A percentile compares a stretch with the other conserved stretches of the same genome.
These are phyloP conservation scores for Fomitopsis serialis DNA, from an alignment of 768 basidiomycete species.

Conservation along the genomic window DNA sequence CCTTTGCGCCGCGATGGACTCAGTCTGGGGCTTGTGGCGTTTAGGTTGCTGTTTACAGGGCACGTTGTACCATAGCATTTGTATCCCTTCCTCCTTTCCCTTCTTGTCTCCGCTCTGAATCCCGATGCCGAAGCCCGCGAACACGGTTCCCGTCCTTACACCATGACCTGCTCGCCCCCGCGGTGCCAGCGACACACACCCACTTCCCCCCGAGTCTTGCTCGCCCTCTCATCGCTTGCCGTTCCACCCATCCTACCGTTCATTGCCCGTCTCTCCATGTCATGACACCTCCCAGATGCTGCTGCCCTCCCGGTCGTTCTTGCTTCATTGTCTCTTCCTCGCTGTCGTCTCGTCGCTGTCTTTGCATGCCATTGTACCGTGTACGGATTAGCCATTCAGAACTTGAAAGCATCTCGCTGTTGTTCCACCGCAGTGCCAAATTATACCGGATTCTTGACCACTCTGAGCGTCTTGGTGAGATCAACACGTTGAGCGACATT, in stretches of 20 bases:
- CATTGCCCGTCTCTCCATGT: neutral
- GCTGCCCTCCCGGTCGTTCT: neutral
- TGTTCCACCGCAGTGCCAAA: neutral
- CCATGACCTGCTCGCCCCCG: no score
- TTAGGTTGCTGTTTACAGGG: neutral
- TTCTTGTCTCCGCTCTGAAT: no score
- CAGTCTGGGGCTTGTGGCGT: neutral
- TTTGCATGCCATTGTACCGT: neutral
- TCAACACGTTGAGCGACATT: no score
- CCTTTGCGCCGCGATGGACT: neutral
- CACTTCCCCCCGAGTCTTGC: no score
- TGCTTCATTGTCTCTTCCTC: no score
- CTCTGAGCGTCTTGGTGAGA: no score
- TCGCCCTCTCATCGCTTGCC: no score
- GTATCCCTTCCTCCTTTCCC: neutral
- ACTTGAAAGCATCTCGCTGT: neutral
- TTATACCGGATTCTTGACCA: no score
- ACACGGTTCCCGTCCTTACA: no score
- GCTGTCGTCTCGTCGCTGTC: neutral
- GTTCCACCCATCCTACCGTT: neutral
- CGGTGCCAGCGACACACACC: no score
- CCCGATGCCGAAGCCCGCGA: no score
- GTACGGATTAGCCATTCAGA: neutral
- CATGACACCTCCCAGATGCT: neutral
- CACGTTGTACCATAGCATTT: slow-evolving; percentile 1